Evolutionary conservation across 371 early-diverging fungal species (phyloP).

Genomic region (Mucor velutinosus): DNA sequence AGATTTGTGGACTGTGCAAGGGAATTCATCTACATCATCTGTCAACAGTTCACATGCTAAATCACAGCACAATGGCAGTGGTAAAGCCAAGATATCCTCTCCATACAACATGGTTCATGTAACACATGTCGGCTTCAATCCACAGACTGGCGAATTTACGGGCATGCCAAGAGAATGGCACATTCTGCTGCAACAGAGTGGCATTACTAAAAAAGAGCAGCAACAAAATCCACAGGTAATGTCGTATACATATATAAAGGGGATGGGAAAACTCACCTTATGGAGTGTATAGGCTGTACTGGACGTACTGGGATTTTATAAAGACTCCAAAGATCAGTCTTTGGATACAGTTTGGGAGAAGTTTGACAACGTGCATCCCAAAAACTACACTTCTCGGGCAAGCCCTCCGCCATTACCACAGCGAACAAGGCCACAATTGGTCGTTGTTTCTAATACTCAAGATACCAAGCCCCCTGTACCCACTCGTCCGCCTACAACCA

Average conservation of each 20-base stretch:
- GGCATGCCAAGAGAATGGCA: slow-evolving; percentile 96
- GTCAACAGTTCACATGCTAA: slow-evolving; percentile 1
- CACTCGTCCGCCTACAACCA: slow-evolving; percentile 3
- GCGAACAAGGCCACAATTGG: slow-evolving; percentile 24
- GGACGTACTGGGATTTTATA: slow-evolving; percentile 92
- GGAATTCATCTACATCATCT: slow-evolving; percentile 7
- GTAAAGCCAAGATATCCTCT: slow-evolving; percentile 75
- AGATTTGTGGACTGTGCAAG: slow-evolving; percentile 27
- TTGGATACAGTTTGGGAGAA: slow-evolving; percentile 87
- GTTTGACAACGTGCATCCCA: slow-evolving; percentile 68
- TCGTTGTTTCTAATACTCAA: slow-evolving; percentile 14
- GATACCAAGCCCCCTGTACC: slow-evolving; percentile 21
- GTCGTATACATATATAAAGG: neutral
- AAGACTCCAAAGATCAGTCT: slow-evolving; percentile 67
- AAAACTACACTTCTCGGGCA: slow-evolving; percentile 7
- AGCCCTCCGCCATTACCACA: slow-evolving; percentile 36
- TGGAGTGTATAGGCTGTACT: slow-evolving; percentile 69
- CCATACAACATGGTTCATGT: slow-evolving; percentile 97
- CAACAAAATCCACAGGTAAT: slow-evolving; percentile 86
- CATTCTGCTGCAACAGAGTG: slow-evolving; percentile 82
- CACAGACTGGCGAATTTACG: slow-evolving; percentile 88
- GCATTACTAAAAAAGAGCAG: slow-evolving; percentile 94
- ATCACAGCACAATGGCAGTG: slow-evolving; percentile 11
- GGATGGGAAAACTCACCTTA: neutral
- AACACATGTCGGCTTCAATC: slow-evolving; percentile 92